A percentile compares a stretch with the other conserved stretches of the same genome.
Evolutionary conservation across 352 stramenopile genomes (phyloP).

Genomic region (Phytophthora boehmeriae): DNA sequence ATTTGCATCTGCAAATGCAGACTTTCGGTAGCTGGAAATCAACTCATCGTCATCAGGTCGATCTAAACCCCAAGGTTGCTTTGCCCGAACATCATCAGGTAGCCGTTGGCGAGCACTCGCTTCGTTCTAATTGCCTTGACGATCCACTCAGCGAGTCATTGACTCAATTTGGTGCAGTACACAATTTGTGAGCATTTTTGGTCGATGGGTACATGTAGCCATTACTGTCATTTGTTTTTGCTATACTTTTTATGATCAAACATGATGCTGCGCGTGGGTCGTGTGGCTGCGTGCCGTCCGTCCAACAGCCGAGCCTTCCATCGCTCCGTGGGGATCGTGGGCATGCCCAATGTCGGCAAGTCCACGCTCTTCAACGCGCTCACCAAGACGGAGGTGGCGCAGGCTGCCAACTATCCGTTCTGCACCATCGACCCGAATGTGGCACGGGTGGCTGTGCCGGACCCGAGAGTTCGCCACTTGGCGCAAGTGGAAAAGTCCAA

Average conservation of each 20-base stretch:
- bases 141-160: no score
- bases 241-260: neutral
- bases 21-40: neutral
- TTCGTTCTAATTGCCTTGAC: no score
- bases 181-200: no score
- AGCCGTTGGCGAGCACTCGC: no score
- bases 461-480: conserved; percentile 63
- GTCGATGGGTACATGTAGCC: no score
- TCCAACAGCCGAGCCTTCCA: conserved; percentile 57
- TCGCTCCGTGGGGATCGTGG: conserved; percentile 87
- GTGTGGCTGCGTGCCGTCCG: conserved; percentile 5
- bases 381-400: conserved; percentile 84
- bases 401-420: conserved; percentile 90
- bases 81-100: conserved; percentile 53
- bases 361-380: conserved; percentile 90
- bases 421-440: conserved; percentile 91
- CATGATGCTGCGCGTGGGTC: conserved; percentile 29
- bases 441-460: conserved; percentile 74
- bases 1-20: neutral
- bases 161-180: no score
- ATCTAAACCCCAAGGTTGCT: conserved; percentile 65
- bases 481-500: conserved; percentile 80
- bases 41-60: conserved; percentile 52
- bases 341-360: conserved; percentile 91
- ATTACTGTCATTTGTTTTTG: no score